phyloP scores from a whole-genome alignment of 1,284 basidiomycete species.

The Hemileia vastatrix region DNA sequence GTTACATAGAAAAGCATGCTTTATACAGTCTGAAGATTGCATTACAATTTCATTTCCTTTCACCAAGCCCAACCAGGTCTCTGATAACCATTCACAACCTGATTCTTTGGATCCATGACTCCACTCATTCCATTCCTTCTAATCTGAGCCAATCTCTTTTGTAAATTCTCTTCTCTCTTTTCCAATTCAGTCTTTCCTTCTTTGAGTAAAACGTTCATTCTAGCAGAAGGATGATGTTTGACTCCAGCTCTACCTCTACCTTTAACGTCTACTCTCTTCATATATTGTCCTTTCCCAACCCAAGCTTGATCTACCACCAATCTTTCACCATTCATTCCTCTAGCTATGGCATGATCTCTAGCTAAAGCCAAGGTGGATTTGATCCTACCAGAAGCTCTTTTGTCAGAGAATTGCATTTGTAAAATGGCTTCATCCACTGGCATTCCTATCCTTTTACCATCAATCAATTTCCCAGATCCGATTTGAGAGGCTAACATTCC shows the following conservation, averaged over 20 bases:
- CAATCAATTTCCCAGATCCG: no score
- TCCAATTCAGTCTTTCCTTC: conserved; percentile 73
- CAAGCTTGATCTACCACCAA: conserved; percentile 84
- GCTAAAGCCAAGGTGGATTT: conserved; percentile 80
- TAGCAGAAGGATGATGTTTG: conserved; percentile 65
- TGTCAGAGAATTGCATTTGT: conserved; percentile 91
- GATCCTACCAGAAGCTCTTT: conserved; percentile 59
- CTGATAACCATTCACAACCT: conserved; percentile 37
- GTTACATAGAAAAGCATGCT: no score
- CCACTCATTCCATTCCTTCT: conserved; percentile 65
- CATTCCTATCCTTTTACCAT: conserved; percentile 49
- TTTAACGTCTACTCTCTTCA: conserved; percentile 67
- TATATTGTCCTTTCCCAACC: conserved; percentile 72
- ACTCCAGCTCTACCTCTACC: conserved; percentile 74
- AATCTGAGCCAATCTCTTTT: conserved; percentile 62
- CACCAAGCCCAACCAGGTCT: conserved; percentile 40
- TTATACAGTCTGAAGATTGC: no score
- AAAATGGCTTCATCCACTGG: conserved; percentile 88
- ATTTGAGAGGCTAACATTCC: conserved; percentile 81
- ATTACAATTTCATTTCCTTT: background rate
- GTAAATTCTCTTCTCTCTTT: conserved; percentile 55
- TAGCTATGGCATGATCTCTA: conserved; percentile 75
- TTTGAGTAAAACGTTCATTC: conserved; percentile 66
- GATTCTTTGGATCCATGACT: conserved; percentile 28
- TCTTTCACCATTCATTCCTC: conserved; percentile 62